Percentiles rank a stretch among this genome's conserved stretches.
phyloP scores from a whole-genome alignment of 2,329 filamentous ascomycete genomes.

The Xylariaceae sp. region DNA sequence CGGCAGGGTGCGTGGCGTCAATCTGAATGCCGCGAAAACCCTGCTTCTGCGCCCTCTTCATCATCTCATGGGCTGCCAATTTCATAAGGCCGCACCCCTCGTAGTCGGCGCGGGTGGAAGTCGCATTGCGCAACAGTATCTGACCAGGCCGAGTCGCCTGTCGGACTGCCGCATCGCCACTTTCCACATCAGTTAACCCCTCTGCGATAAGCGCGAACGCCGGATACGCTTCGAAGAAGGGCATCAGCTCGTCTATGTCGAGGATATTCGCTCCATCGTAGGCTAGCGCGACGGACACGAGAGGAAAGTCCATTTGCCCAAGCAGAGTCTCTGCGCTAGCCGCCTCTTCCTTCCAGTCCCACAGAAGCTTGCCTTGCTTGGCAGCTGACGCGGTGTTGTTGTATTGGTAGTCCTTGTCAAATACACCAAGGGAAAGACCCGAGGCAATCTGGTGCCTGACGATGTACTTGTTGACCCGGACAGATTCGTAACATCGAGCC shows the following conservation, averaged over 20 bases:
- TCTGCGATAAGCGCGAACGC: slow-evolving; percentile 10
- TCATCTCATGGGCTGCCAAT: slow-evolving; percentile 11
- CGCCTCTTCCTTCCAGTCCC: slow-evolving; percentile 1
- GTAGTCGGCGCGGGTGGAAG: slow-evolving; percentile 11
- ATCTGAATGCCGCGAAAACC: slow-evolving; percentile 13
- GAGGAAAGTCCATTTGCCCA: slow-evolving; percentile 10
- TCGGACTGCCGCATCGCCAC: background rate
- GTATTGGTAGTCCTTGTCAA: slow-evolving; percentile 9
- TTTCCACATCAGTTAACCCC: slow-evolving; percentile 2
- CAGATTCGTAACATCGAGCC: slow-evolving; percentile 10
- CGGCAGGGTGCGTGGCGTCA: slow-evolving; percentile 15
- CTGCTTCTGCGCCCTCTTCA: slow-evolving; percentile 8
- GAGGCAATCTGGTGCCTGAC: slow-evolving; percentile 9
- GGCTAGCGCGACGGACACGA: slow-evolving; percentile 13
- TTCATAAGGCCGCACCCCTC: slow-evolving; percentile 12
- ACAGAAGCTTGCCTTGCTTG: background rate
- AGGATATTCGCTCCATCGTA: slow-evolving; percentile 15
- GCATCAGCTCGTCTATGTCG: slow-evolving; percentile 12
- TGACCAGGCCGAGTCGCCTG: slow-evolving; percentile 8
- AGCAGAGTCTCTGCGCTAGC: slow-evolving; percentile 1
- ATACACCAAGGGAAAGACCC: slow-evolving; percentile 11
- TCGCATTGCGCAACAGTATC: slow-evolving; percentile 14
- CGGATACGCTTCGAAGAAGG: slow-evolving; percentile 6
- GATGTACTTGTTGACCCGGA: slow-evolving; percentile 10
- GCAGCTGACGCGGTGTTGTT: slow-evolving; percentile 3